Conservation (phyloP, 2,329 filamentous ascomycete species). For the Fusarium sp. region DNA sequence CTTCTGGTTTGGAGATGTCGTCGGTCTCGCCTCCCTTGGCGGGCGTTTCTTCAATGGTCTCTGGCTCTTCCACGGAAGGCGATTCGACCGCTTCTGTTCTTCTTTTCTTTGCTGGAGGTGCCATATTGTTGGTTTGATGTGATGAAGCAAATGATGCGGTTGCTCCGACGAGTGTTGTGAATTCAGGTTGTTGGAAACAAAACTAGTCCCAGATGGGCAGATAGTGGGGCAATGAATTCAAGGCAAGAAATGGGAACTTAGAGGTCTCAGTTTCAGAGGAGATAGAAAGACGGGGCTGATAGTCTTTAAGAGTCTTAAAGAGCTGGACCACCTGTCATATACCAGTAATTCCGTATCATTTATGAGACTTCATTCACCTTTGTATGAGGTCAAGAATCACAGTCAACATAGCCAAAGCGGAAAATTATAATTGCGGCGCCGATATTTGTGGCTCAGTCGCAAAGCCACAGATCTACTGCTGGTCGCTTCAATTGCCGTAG, state of each 20-base stretch:
- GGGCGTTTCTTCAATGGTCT: not conserved
- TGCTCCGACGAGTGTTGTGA: not conserved
- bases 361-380: not conserved
- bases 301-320: not conserved
- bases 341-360: not conserved
- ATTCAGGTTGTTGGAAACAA: not conserved
- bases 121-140: constrained; percentile 33
- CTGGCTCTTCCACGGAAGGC: not conserved
- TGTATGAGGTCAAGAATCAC: not conserved
- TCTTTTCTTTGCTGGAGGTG: constrained; percentile 43
- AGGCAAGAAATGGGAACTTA: not conserved
- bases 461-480: not conserved
- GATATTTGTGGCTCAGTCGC: not conserved
- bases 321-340: not conserved
- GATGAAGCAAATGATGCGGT: constrained; percentile 1
- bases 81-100: constrained; percentile 30
- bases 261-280: not conserved
- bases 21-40: not conserved
- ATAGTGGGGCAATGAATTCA: not conserved
- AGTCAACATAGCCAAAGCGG: not conserved
- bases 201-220: not conserved
- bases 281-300: not conserved
- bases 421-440: not conserved
- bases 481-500: constrained; percentile 10
- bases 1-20: not conserved